These are phyloP conservation scores for Coemansia sp. DNA, from an alignment of 192 early-diverging fungal genomes.

Conservation along the genomic window DNA sequence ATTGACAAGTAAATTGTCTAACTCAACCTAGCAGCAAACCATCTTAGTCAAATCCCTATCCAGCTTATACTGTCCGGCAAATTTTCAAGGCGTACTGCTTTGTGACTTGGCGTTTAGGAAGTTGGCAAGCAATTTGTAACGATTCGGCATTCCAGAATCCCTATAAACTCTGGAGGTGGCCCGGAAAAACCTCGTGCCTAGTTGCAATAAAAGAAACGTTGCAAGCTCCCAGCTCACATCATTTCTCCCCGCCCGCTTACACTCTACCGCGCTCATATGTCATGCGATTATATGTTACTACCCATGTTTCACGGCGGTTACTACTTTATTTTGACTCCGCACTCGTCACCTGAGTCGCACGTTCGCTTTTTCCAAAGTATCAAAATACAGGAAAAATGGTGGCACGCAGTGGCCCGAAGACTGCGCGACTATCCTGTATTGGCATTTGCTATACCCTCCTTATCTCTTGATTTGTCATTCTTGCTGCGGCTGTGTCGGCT, in stretches of 20 bases:
- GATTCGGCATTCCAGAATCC: too few relatives aligned
- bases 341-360: not conserved
- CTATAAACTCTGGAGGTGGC: too few relatives aligned
- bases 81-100: too few relatives aligned
- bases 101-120: too few relatives aligned
- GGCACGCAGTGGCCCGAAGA: not conserved
- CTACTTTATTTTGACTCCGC: not conserved
- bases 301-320: not conserved
- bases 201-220: not conserved
- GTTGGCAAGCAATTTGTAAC: too few relatives aligned
- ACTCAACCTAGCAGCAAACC: too few relatives aligned
- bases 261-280: not conserved
- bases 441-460: not conserved
- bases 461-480: not conserved
- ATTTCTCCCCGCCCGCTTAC: not conserved
- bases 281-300: conserved; percentile 2
- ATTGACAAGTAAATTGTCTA: too few relatives aligned
- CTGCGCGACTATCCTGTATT: not conserved
- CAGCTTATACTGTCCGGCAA: too few relatives aligned
- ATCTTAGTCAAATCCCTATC: too few relatives aligned
- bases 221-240: not conserved
- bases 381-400: not conserved
- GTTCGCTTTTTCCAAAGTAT: not conserved
- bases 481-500: not conserved
- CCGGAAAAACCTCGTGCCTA: not conserved